Evolutionary conservation across 2,329 filamentous ascomycete species (phyloP), one percentile per base, ranked within the genome.

Genomic region (Aureobasidium vineae): DNA sequence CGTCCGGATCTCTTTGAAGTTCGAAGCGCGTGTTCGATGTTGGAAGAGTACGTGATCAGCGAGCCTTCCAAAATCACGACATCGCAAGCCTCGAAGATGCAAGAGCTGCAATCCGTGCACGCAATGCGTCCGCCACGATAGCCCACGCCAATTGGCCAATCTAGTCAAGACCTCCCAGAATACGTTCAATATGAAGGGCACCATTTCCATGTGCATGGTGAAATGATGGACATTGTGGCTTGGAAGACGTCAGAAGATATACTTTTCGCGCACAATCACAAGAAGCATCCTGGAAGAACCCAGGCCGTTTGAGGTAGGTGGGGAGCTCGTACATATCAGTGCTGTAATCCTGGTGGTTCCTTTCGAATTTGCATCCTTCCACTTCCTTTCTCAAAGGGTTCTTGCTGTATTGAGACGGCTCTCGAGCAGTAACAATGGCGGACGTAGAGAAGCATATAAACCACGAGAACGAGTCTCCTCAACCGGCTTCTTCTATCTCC

Each of bases 231-330:
- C 15, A 41, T 5, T 23, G 56, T 60, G 56, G 56, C 56, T 60
- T 60, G 28, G 13, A 60, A 60, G 56, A 60, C 56, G 56, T 60
- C 56, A 60, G 56, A 60, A 45, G 26, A 60, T 60, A 60, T 45
- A 61, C 41, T 61, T 49, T 53, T 8, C 19, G n/a, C 21, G 6
- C 36, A 28, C 57, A 36, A 23, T 36, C 52, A 56, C n/a, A 10
- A 13, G 15, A 23, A n/a, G n/a, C n/a, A n/a, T n/a, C n/a, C n/a
- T n/a, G n/a, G n/a, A 3, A 5, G 21, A 26, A 11, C 21, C 15
- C 31, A 31, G 3, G 15, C 23, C 54, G 23, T 28, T 43, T n/a
- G 15, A 15, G 43, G 43, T 40, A 63, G 59, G 43, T 52, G 26
- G 43, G n/a, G n/a, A n/a, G n/a, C n/a, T n/a, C n/a, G n/a, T n/a